Evolutionary conservation across 2,329 filamentous ascomycete species (phyloP), one percentile per base, ranked within the genome.

Genomic region (Verticillium zaregamsianum): DNA sequence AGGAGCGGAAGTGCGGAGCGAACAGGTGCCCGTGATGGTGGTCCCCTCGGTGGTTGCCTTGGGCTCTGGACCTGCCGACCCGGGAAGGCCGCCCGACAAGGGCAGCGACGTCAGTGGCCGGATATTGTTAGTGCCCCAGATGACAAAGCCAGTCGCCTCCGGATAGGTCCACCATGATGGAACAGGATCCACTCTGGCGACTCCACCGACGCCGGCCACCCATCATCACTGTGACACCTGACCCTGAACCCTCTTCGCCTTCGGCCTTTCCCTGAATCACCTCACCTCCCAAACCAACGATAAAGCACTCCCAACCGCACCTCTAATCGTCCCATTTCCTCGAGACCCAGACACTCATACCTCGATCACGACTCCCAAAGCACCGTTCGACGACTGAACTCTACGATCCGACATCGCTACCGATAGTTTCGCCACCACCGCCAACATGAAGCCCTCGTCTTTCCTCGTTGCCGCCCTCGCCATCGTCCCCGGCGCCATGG

Each of bases 401-500:
- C 8, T 9, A 9, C 45, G 11, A 8, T n/a, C n/a, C 45, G 20
- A 49, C 12, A 49, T 23, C 20, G n/a, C 40, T 20, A 23, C 8
- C 4, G 17, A 49, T 7, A 28, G 5, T 3, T 7, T 25, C 49
- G 25, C 25, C 54, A 55, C 25, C 54, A 55, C 54, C 25, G 28
- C 15, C 70, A 82, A 64, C 61, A 95, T 94, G 91, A 91, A 85
- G 77, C 77, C 88, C 68, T 73, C 79, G 63, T 66, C 80, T 17
- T 71, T 84, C 63, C 69, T 89, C 68, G 72, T 85, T 65, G 76
- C 86, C 60, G 74, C 86, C 58, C 76, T 90, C 52, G 76, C 88
- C 60, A 78, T 86, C 64, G 73, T 87, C 62, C 78, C 90, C 59
- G 80, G 86, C 65, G 81, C 82, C 33, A 73, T 86, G 63, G 87